Percentiles rank a stretch among this genome's conserved stretches.
Conservation (phyloP, 495 filamentous ascomycete genomes). For the Neurospora sp. region DNA sequence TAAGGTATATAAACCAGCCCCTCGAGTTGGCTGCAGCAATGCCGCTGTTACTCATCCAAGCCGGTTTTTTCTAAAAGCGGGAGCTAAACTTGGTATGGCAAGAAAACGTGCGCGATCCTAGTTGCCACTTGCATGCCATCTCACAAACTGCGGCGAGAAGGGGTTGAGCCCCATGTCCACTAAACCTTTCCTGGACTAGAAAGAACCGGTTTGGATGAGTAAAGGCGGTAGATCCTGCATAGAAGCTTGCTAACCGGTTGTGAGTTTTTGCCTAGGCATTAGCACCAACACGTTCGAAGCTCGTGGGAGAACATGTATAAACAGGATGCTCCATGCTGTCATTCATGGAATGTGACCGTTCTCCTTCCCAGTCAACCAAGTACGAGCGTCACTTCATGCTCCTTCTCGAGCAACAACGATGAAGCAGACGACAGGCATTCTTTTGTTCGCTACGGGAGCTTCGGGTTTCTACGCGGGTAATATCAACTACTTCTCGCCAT, state of each 20-base stretch:
- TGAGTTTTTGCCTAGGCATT: neutral
- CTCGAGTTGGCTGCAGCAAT: neutral
- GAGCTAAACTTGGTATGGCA: neutral
- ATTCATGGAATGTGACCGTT: neutral
- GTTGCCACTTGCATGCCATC: neutral
- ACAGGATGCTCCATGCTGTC: neutral
- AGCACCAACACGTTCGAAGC: neutral
- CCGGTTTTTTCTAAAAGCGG: neutral
- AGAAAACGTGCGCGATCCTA: neutral
- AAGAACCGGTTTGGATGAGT: neutral
- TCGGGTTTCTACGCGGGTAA: conserved; percentile 33
- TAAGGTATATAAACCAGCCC: neutral
- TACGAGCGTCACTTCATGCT: neutral
- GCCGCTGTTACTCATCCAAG: neutral
- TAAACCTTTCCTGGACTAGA: no score
- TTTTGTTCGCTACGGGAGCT: neutral
- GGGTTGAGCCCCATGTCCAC: neutral
- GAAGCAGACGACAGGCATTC: neutral
- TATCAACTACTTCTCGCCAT: conserved; percentile 51
- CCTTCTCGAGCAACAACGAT: neutral
- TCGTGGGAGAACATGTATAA: neutral
- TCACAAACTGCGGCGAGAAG: neutral
- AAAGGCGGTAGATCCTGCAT: neutral
- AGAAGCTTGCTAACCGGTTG: neutral
- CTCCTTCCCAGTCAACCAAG: neutral